Evolutionary conservation across 208 protist genomes (phyloP), one percentile per base, ranked within the genome.

Genomic region (Crithidia bombi): DNA sequence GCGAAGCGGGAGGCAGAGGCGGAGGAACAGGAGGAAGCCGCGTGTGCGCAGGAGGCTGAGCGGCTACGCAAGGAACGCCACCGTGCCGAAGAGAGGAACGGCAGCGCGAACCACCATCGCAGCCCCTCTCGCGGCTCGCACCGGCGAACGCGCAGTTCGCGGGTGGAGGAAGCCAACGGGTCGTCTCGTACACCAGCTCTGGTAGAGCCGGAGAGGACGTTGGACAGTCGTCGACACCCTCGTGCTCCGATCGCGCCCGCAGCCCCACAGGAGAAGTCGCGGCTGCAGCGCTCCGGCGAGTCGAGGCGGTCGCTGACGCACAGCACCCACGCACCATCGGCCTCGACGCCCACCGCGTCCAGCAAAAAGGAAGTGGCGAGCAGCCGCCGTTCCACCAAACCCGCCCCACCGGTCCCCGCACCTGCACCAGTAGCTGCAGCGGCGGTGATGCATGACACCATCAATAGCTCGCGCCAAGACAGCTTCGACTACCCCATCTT

Each of bases 401-500:
- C 23, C 6, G 57, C 57, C 33, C 47, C 30, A 1, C 33, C 30
- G 5, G 28, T 15, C 25, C 5, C 39, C 11, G 26, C n/a, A 12
- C 15, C 33, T 0, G 61, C 33, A 0, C 61, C 61, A 14, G 33
- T 30, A 3, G 26, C 28, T 35, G 10, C 21, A n/a, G n/a, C 35
- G 2, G 26, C 26, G 52, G n/a, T 33, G 32, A n/a, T 74, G 46
- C 43, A 71, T 36, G 68, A 65, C 52, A 65, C 61, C 33, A 5
- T 74, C 63, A 54, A 36, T 33, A 70, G 73, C 61, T 69, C 65
- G 17, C 73, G 61, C 44, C 33, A 72, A 38, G 56, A 49, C 32
- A 62, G 36, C n/a, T 61, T 65, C 39, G 64, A 78, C 46, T 65
- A 65, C 44, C 69, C 78, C 15, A 79, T 74, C 56, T 66, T 86